Base-by-base conservation (phyloP, 169 alveolate genomes). In the Eimeria maxima region DNA sequence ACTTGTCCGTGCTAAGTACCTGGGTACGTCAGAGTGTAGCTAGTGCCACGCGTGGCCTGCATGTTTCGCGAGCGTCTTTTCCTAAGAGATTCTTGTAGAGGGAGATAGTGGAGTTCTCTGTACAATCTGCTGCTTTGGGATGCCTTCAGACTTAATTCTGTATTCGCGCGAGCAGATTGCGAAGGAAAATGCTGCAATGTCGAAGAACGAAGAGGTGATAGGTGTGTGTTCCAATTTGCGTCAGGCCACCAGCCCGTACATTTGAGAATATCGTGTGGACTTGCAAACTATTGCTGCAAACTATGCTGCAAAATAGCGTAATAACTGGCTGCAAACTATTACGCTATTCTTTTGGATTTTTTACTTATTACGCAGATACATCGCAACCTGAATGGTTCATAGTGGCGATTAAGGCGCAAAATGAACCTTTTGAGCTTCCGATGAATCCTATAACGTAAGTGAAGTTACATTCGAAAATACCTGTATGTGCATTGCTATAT, bases 381-480 rank as follows among this genome's bases (percentile, higher is more conserved):
- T 97, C 96, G 10, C 98, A 97, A 88, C 98, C 98, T 73, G 99
- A 98, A 95, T 99, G 98, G 98, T 99, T 98, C 47, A 97, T 99
- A 29, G 98, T 98, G 27, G 96, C 99, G 20, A 97, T 98, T 53
- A 99, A 99, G 94, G 97, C 99, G 63, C 97, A 98, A 95, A 98
- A 98, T 96, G 98, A 97, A 44, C 97, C 97, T 60, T 96, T 94
- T 94, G 99, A 99, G 97, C 95, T 98, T 20, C 99, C 99, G 11
- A 99, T 99, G 99, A 97, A 98, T 38, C 99, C 99, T 13, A 99
- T 99, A 11, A 99, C 99, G 97, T 95, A 27, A 73, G 95, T 22
- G 14, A 27, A 53, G 57, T 53, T 38, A 29, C n/a, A n/a, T 45
- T 22, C 47, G 10, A 45, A 22, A 78, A 10, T 27, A 47, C 45